Evolutionary conservation across 495 filamentous ascomycete genomes (phyloP), one percentile per base, ranked within the genome.

Genomic region (Paragyromitra xinjiangensis): DNA sequence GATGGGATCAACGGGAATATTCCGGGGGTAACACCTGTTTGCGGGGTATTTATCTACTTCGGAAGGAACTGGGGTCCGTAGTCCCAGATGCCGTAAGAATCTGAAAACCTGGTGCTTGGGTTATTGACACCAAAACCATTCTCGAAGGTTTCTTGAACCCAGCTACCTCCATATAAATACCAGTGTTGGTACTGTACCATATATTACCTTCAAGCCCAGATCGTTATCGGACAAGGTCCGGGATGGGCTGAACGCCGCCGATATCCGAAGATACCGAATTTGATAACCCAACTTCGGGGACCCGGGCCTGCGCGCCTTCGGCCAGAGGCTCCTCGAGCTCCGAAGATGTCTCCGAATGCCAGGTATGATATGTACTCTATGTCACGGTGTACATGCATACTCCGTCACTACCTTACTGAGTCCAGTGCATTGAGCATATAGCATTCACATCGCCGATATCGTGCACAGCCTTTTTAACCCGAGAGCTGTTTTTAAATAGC

Each of bases 221-320:
- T 74, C 56, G 53, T 68, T 74, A 73, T 69, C 64, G 40, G 64
- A 58, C 26, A 62, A 69, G 26, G 51, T 11, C 55, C 71, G 53
- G 55, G 22, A 24, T 37, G 50, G 63, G 45, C 44, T 53, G 34
- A 53, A 63, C 55, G 40, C 42, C 53, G 69, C 71, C 42, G 64
- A 67, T 64, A 71, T 37, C 59, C 69, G 69, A 71, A 63, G 16
- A 48, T 26, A 16, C 64, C 24, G 42, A 68, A 16, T 37, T 22
- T 14, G 22, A 12, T 22, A 55, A 55, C 44, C 59, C 45, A 76
- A 11, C 69, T 16, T 19, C 73, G 67, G 73, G 45, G 59, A 56
- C 8, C 50, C 66, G 59, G 73, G 73, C 73, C 67, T 72, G 29
- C 59, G 45, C 37, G 51, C 69, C 69, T 71, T 40, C 42, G 58